Evolutionary conservation across 164 flowering plant species (phyloP).

Genomic region (Houttuynia cordata): DNA sequence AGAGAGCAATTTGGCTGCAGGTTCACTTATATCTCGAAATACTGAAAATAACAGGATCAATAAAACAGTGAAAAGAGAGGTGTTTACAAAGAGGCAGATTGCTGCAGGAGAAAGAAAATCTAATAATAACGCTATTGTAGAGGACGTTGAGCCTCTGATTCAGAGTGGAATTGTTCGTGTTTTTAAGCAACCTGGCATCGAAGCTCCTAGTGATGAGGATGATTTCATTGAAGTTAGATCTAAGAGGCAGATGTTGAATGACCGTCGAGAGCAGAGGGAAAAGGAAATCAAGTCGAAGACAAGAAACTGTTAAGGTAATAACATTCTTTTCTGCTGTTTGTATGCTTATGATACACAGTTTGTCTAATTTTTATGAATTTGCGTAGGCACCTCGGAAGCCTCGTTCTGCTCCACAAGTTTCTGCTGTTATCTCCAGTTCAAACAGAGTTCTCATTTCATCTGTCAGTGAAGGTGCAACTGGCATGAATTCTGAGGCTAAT

Average conservation of each 20-base stretch:
- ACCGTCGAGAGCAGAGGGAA: slow-evolving; percentile 91
- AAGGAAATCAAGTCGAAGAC: slow-evolving; percentile 79
- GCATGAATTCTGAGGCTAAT: slow-evolving; percentile 21
- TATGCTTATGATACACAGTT: slow-evolving; percentile 1
- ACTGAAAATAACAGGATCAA: slow-evolving; percentile 23
- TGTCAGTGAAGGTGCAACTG: slow-evolving; percentile 27
- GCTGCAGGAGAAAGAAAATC: slow-evolving; percentile 30
- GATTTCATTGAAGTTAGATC: slow-evolving; percentile 98
- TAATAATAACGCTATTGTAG: slow-evolving; percentile 32
- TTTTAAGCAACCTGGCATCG: slow-evolving; percentile 90
- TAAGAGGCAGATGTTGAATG: slow-evolving; percentile 92
- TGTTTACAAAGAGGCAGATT: slow-evolving; percentile 19
- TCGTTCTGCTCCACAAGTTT: slow-evolving; percentile 32
- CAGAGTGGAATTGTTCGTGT: slow-evolving; percentile 90
- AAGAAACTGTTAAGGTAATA: slow-evolving; percentile 49
- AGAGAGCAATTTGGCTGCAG: slow-evolving; percentile 21
- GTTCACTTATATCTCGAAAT: slow-evolving; percentile 18
- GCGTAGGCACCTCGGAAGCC: slow-evolving; percentile 49
- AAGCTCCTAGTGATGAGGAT: slow-evolving; percentile 94
- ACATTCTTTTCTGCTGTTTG: background rate
- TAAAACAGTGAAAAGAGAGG: slow-evolving; percentile 30
- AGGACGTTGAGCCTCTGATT: slow-evolving; percentile 75
- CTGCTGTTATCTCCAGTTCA: slow-evolving; percentile 16
- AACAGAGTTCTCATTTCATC: slow-evolving; percentile 24
- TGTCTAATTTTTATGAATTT: slow-evolving; percentile 5